Evolutionary conservation across 2,329 filamentous ascomycete genomes (phyloP).

Genomic region (Calonectria hongkongensis): DNA sequence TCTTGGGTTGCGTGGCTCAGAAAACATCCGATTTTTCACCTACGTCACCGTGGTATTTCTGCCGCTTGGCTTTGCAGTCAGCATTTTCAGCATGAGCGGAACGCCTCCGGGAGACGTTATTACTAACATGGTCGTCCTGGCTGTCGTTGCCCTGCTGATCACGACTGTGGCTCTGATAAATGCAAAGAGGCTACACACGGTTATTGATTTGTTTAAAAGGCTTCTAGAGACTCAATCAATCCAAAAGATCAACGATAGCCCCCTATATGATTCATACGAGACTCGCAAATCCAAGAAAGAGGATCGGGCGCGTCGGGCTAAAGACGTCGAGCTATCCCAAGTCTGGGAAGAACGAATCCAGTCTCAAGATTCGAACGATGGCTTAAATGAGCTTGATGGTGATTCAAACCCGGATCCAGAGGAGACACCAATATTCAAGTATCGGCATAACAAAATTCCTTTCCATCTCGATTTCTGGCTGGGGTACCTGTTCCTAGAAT

Average conservation of each 20-base stretch:
- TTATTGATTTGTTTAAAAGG: neutral
- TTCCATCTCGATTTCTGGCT: neutral
- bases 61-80: slow-evolving; percentile 1
- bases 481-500: neutral
- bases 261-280: neutral
- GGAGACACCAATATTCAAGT: neutral
- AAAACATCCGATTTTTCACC: slow-evolving; percentile 2
- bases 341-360: neutral
- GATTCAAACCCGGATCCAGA: neutral
- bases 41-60: slow-evolving; percentile 7
- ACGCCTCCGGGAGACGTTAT: neutral
- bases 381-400: neutral
- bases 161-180: neutral
- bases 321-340: neutral
- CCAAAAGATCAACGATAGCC: slow-evolving; percentile 3
- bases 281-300: neutral
- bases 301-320: neutral
- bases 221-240: neutral
- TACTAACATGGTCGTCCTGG: neutral
- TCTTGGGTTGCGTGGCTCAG: neutral
- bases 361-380: too few species aligned
- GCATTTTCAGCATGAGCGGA: slow-evolving; percentile 17
- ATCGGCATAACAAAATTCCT: neutral
- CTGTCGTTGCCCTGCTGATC: neutral
- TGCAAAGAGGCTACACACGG: neutral